Base-by-base conservation (phyloP, 768 basidiomycete species). In the Tubosaeta sp. region DNA sequence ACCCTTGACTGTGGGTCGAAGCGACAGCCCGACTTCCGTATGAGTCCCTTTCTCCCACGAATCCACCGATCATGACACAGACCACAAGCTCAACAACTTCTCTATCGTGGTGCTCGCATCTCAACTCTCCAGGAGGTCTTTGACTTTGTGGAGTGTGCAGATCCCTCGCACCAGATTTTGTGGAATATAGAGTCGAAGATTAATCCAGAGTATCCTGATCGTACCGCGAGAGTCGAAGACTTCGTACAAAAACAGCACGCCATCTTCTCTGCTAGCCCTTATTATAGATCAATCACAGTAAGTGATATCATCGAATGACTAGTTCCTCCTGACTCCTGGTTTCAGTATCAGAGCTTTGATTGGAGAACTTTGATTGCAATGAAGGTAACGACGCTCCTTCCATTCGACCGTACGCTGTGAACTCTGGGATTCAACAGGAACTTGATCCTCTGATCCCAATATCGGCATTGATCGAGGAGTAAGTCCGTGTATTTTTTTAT, bases 141-240 rank as follows among this genome's bases (percentile, higher is more conserved):
- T 58, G 78, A 81, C 41, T 91, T 92, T 61, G 86, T 82, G 8
- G 75, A 76, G 38, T 92, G 89, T 56, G 85, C 78, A 7, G 89
- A 90, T 62, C 78, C 83, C 1, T 67, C 78, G 35, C 82, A 82
- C 49, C 70, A 72, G 46, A 75, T 90, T 33, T 67, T 73, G 34
- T 88, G 83, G 79, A 91, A 91, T 63, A 85, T 92, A 56, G 90
- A 91, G 71, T 86, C 85, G 14, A 89, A 88, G 65, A 77, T 87
- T 51, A 76, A 87, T 55, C 71, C 86, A 5, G 72, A 66, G n/a
- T 59, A 71, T 46, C 74, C 79, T 6, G 74, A 79, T 55, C 71
- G 72, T 35, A 86, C 86, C 16, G 71, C 68, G 14, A 64, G 72
- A 16, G 81, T 82, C 16, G 70, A 79, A 16, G 80, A 80, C 48